Conservation (phyloP, 2,329 filamentous ascomycete genomes). For the Cladophialophora exuberans region DNA sequence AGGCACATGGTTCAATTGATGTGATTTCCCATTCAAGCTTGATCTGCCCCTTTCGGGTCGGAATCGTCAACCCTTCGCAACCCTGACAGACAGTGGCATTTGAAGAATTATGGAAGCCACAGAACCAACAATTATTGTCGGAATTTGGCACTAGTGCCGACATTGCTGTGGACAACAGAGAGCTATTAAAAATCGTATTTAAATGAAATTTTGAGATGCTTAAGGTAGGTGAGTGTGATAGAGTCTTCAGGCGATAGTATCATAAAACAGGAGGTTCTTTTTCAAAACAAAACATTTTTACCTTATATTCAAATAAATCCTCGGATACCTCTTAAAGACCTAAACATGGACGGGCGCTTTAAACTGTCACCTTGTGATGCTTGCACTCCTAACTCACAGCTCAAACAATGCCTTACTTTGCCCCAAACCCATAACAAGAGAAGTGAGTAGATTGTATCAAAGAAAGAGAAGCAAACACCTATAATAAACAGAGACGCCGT, state of each 20-base stretch:
- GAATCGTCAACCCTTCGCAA: background rate
- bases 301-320: background rate
- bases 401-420: background rate
- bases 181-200: background rate
- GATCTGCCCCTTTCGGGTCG: background rate
- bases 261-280: background rate
- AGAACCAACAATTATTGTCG: background rate
- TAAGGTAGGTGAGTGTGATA: background rate
- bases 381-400: background rate
- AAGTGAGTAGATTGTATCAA: background rate
- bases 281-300: no score
- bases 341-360: background rate
- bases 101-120: background rate
- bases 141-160: background rate
- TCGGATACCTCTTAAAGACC: background rate
- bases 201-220: background rate
- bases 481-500: background rate
- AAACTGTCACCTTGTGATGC: background rate
- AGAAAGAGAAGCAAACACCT: background rate
- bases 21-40: background rate
- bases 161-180: background rate
- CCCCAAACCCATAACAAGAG: background rate
- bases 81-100: background rate
- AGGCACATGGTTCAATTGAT: background rate
- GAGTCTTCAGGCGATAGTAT: background rate